These are phyloP conservation scores for Metschnikowia shivogae DNA, from an alignment of 805 yeast species.

Conservation along the genomic window DNA sequence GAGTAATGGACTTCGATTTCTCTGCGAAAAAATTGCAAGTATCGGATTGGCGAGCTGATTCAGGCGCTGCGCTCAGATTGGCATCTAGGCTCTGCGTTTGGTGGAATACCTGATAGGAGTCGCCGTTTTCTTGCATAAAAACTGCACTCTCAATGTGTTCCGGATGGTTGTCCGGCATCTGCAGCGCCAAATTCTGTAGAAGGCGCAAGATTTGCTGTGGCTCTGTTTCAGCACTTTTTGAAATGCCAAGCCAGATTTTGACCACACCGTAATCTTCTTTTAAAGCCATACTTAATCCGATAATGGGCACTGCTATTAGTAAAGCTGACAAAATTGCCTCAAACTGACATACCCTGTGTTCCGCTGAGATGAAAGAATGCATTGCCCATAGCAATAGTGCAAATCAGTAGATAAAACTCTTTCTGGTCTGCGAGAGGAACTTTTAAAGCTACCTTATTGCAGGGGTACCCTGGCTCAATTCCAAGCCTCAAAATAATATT, in stretches of 20 bases:
- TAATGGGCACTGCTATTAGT: slow-evolving; percentile 13
- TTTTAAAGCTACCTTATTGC: slow-evolving; percentile 8
- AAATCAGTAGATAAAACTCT: slow-evolving; percentile 2
- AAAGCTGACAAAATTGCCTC: not conserved
- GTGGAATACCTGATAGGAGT: not conserved
- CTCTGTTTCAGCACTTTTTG: not conserved
- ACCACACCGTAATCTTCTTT: slow-evolving; percentile 5
- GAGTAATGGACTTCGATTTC: not conserved
- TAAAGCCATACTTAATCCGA: slow-evolving; percentile 8
- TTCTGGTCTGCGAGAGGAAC: not conserved
- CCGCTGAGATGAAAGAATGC: not conserved
- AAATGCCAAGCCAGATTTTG: slow-evolving; percentile 12
- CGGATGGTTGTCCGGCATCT: not conserved
- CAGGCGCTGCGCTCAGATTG: too few species aligned
- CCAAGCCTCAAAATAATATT: slow-evolving; percentile 4
- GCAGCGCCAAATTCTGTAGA: not conserved
- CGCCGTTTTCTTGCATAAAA: not conserved
- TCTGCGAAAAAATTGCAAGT: not conserved
- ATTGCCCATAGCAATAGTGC: slow-evolving; percentile 2
- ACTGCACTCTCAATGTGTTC: not conserved
- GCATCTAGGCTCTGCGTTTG: not conserved
- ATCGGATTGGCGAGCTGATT: not conserved
- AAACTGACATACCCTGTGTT: slow-evolving; percentile 2
- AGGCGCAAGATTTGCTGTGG: not conserved
- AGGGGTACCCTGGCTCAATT: slow-evolving; percentile 1